phyloP scores from a whole-genome alignment of 768 basidiomycete species.

The Leccinum barrowsii region DNA sequence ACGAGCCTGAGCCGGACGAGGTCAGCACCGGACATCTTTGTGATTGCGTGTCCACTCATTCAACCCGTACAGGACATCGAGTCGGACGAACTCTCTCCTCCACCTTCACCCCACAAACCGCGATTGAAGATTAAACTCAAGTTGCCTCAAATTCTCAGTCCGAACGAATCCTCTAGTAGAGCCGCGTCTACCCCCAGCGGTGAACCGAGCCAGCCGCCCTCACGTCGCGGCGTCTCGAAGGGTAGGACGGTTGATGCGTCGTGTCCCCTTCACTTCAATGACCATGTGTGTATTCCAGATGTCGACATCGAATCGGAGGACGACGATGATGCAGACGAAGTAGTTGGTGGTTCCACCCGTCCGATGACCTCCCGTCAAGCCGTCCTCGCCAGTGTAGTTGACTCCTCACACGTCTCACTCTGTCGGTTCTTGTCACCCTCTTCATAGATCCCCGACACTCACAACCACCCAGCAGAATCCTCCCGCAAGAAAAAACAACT shows the following conservation, averaged over 20 bases:
- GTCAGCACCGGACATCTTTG: not conserved
- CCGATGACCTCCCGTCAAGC: conserved; percentile 64
- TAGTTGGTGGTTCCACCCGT: conserved; percentile 32
- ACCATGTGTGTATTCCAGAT: conserved; percentile 21
- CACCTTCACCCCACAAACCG: conserved; percentile 35
- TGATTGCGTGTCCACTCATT: not conserved
- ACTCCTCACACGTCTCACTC: conserved; percentile 65
- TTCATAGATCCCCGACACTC: not conserved
- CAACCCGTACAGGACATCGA: conserved; percentile 27
- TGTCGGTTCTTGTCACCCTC: conserved; percentile 31
- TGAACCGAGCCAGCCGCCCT: conserved; percentile 23
- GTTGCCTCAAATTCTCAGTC: conserved; percentile 39
- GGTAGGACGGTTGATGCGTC: conserved; percentile 6
- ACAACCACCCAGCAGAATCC: conserved; percentile 4
- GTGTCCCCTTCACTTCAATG: not conserved
- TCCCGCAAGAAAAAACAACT: conserved; percentile 51
- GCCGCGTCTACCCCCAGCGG: conserved; percentile 23
- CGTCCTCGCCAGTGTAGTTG: conserved; percentile 65
- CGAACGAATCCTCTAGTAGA: conserved; percentile 31
- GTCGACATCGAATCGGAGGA: conserved; percentile 42
- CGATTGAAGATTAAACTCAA: conserved; percentile 63
- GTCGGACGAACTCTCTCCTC: conserved; percentile 33
- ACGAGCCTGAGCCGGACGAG: conserved; percentile 15
- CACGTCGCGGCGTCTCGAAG: conserved; percentile 25
- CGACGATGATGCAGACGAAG: conserved; percentile 38